These are phyloP conservation scores for Calamus simplicifolius DNA, from an alignment of 176 grass and related monocot genomes.

Conservation along the genomic window DNA sequence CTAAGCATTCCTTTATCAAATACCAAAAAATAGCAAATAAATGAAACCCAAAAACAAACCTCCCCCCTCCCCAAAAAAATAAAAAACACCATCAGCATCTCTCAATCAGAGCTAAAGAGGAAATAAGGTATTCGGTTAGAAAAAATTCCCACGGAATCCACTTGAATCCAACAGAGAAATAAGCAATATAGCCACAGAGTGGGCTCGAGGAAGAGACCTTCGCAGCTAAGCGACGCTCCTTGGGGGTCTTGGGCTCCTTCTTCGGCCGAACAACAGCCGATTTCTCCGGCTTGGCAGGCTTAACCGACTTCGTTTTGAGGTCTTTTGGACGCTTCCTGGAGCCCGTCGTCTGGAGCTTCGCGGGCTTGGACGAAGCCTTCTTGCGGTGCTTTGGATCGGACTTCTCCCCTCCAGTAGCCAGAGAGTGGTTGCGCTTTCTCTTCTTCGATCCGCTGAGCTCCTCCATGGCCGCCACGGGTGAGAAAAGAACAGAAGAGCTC, in stretches of 20 bases:
- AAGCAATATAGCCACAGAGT: background rate
- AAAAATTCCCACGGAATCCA: background rate
- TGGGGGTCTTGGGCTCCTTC: background rate
- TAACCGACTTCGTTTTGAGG: no score
- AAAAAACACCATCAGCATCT: no score
- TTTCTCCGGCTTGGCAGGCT: background rate
- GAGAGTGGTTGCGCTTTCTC: background rate
- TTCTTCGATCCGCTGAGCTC: background rate
- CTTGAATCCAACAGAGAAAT: background rate
- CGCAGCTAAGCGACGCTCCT: constrained; percentile 3
- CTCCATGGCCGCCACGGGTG: background rate
- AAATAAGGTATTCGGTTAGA: no score
- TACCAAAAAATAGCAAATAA: no score
- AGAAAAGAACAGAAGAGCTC: background rate
- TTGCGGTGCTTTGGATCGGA: background rate
- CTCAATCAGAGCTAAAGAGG: no score
- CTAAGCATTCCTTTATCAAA: no score
- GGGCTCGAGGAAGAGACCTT: constrained; percentile 4
- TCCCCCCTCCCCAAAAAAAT: no score
- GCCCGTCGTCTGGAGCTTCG: no score
- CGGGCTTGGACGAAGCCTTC: background rate
- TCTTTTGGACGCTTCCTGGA: no score
- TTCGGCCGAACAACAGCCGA: background rate
- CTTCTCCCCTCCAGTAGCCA: background rate
- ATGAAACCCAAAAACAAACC: no score